Evolutionary conservation across 2,329 filamentous ascomycete species (phyloP).

Genomic region (Thermothelomyces thermophilus): DNA sequence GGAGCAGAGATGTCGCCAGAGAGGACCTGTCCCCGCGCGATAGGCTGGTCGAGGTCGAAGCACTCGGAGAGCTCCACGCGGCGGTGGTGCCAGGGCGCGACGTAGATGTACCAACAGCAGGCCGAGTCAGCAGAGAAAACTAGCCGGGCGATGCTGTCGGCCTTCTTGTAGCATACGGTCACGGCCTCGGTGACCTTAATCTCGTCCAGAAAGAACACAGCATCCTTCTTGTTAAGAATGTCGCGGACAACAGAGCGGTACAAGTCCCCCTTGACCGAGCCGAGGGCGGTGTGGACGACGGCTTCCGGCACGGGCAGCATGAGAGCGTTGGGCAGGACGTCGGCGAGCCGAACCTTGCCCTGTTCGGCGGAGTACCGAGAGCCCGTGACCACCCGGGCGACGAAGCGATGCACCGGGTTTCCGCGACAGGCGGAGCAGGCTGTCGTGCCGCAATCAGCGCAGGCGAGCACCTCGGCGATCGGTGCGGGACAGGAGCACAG

Average conservation of each 20-base stretch:
- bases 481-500: slow-evolving; percentile 18
- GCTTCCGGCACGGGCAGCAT: not conserved
- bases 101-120: slow-evolving; percentile 17
- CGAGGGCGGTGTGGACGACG: not conserved
- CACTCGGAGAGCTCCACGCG: not conserved
- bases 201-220: slow-evolving; percentile 13
- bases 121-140: slow-evolving; percentile 6
- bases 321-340: slow-evolving; percentile 2
- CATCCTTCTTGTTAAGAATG: not conserved
- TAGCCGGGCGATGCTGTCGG: slow-evolving; percentile 15
- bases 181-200: slow-evolving; percentile 20
- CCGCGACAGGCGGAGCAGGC: slow-evolving; percentile 35
- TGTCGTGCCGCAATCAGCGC: slow-evolving; percentile 31
- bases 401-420: slow-evolving; percentile 33
- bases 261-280: not conserved
- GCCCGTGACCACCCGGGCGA: not conserved
- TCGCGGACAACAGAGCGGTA: slow-evolving; percentile 4
- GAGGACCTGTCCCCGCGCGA: slow-evolving; percentile 11
- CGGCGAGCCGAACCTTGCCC: slow-evolving; percentile 10
- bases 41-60: slow-evolving; percentile 9
- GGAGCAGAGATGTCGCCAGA: not conserved
- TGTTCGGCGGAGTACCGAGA: not conserved
- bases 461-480: slow-evolving; percentile 30
- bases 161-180: slow-evolving; percentile 17
- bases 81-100: slow-evolving; percentile 8